Conservation (phyloP, 768 basidiomycete species). For the Tricholoma saponaceum region DNA sequence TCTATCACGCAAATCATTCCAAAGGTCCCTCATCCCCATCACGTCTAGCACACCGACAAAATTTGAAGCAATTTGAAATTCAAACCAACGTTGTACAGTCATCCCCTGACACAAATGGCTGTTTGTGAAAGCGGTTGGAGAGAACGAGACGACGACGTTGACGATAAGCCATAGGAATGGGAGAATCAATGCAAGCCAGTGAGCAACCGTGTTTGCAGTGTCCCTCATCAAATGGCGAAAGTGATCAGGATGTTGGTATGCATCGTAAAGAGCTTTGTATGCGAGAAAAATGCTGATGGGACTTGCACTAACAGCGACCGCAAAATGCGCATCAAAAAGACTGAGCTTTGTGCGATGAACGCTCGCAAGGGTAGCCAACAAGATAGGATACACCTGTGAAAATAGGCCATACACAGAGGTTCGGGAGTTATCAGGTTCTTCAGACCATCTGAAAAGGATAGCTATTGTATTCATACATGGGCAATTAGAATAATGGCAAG, state of each 20-base stretch:
- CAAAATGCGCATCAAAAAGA: conserved; percentile 17
- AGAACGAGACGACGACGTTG: conserved; percentile 11
- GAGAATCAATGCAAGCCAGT: conserved; percentile 4
- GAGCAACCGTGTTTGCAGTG: conserved; percentile 4
- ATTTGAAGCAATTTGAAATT: conserved; percentile 13
- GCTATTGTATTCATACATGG: not conserved
- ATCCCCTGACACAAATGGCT: conserved; percentile 11
- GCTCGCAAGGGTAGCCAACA: conserved; percentile 14
- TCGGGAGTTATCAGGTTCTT: conserved; percentile 3
- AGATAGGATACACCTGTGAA: conserved; percentile 14
- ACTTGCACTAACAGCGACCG: conserved; percentile 12
- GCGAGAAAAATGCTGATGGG: conserved; percentile 14
- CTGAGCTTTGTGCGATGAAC: conserved; percentile 8
- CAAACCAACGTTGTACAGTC: conserved; percentile 9
- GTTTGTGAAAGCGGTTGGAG: conserved; percentile 9
- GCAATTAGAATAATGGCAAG: not conserved
- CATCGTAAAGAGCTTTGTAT: conserved; percentile 1
- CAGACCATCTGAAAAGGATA: not conserved
- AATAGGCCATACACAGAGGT: conserved; percentile 11
- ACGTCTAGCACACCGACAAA: conserved; percentile 18
- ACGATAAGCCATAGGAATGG: not conserved
- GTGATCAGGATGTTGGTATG: not conserved
- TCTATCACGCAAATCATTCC: conserved; percentile 11
- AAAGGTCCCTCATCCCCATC: conserved; percentile 16
- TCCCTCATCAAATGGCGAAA: not conserved